Evolutionary conservation across 2,329 filamentous ascomycete species (phyloP), one percentile per base, ranked within the genome.

Genomic region (Pestalotiopsis sp.): DNA sequence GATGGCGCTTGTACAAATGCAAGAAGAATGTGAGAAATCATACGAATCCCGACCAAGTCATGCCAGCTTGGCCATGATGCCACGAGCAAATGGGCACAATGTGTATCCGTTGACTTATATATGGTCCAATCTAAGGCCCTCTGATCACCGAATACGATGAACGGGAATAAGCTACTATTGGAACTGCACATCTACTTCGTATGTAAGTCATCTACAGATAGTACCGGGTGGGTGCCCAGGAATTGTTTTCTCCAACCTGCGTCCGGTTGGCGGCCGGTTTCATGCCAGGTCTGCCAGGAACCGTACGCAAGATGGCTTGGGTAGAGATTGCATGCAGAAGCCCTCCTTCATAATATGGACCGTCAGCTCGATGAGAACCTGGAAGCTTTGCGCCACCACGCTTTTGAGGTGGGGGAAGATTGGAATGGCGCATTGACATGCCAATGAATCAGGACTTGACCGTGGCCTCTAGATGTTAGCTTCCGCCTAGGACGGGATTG

Each of bases 401-500:
- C 45, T 52, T 20, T n/a, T 5, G 45, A 52, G 17, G 20, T 52
- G 20, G 17, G 45, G 45, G 45, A 23, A 52, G 20, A 9, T n/a
- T n/a, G 20, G 45, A 52, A 41, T 39, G 31, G 31, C 59, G 59
- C 59, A 38, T 62, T 62, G 59, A 41, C 59, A 62, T 17, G 12
- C 59, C 38, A 27, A 39, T 64, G 39, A 11, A 27, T 64, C 38
- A 41, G 27, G 59, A 38, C 17, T 39, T 20, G 38, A 31, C 59
- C 31, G 13, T 62, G 9, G 27, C 59, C 17, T 20, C 7, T n/a
- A 5, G 61, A 17, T 7, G 61, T 39, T 64, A 64, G 61, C 61
- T 64, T 64, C 41, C 41, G 61, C 61, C 39, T 64, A 52, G n/a
- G 61, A 25, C 38, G 39, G 61, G 61, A 61, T 57, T 71, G 72